Evolutionary conservation across 163 green algal genomes (phyloP), one percentile per base, ranked within the genome.

Genomic region (Trebouxia gelatinosa): DNA sequence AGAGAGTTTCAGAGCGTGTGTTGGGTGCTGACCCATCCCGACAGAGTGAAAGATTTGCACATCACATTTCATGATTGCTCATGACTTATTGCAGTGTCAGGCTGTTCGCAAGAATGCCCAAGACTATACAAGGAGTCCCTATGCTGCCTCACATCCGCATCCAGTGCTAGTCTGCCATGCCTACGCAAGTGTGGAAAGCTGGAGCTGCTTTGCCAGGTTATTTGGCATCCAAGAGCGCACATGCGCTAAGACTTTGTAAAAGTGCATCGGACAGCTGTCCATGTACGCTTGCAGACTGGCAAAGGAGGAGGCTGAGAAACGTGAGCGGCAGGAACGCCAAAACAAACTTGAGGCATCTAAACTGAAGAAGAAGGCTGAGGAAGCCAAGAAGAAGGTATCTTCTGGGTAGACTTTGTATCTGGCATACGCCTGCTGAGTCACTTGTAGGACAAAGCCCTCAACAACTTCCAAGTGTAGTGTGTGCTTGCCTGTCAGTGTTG

Each of bases 321-420:
- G 66, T 26, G 85, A 89, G 40, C 62, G 78, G 6, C 82, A 89
- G 43, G 84, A 90, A 64, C 84, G 86, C 51, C 39, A 65, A 40
- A 54, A 65, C 26, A 54, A 75, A 7, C 46, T 81, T 75, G 86
- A 90, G 71, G 79, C 87, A 35, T 35, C 74, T 23, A 46, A 58
- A 2, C 37, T 51, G n/a, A 82, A 82, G 64, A 68, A 70, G 26
- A 81, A 75, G 64, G 46, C 48, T 29, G 35, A 71, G 11, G 59
- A 71, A 39, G 31, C 61, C 29, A 61, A 74, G 46, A 68, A 64
- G 39, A 74, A 80, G 62, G 75, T 71, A 6, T 29, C 2, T 40
- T 34, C 19, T 39, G 51, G 13, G 7, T 37, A 51, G 23, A n/a
- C 37, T 29, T 21, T 39, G 40, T 77, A 6, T 54, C 43, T 54